Percentiles rank a stretch among this genome's conserved stretches.
phyloP scores from a whole-genome alignment of 2,329 filamentous ascomycete species.

The Fusarium ambrosium region DNA sequence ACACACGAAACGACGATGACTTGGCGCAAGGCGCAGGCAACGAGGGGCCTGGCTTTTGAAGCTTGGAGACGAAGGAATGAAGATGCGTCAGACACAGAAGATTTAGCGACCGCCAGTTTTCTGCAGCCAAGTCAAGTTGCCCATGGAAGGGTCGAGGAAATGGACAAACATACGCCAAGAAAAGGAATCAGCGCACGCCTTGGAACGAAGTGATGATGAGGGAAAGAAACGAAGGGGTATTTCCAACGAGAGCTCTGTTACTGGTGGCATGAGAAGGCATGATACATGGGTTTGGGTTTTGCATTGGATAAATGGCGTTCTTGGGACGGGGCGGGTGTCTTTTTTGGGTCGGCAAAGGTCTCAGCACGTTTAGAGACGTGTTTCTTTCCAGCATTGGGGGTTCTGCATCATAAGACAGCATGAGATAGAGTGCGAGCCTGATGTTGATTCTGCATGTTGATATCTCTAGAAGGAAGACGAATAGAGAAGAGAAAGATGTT shows the following conservation, averaged over 20 bases:
- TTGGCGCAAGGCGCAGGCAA: not conserved
- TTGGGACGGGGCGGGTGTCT: constrained; percentile 15
- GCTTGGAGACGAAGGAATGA: not conserved
- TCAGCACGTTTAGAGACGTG: constrained; percentile 1
- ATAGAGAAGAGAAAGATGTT: constrained; percentile 1
- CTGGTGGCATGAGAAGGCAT: constrained; percentile 14
- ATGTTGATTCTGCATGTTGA: not conserved
- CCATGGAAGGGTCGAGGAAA: not conserved
- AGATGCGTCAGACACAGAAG: not conserved
- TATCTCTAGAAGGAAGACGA: constrained; percentile 17
- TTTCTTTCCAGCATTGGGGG: not conserved
- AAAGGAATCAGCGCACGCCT: not conserved
- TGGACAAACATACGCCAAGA: not conserved
- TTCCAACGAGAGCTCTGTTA: not conserved
- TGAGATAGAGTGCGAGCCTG: constrained; percentile 3
- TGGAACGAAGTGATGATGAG: not conserved
- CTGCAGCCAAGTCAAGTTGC: not conserved
- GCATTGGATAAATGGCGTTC: constrained; percentile 42
- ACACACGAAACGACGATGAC: not conserved
- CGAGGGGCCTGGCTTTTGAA: not conserved
- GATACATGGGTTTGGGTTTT: constrained; percentile 21
- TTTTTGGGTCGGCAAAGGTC: constrained; percentile 5
- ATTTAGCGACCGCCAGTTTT: not conserved
- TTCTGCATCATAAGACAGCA: constrained; percentile 2
- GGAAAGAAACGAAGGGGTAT: not conserved